Conservation (phyloP, 2,329 filamentous ascomycete species). For the Paraconiothyrium brasiliense region DNA sequence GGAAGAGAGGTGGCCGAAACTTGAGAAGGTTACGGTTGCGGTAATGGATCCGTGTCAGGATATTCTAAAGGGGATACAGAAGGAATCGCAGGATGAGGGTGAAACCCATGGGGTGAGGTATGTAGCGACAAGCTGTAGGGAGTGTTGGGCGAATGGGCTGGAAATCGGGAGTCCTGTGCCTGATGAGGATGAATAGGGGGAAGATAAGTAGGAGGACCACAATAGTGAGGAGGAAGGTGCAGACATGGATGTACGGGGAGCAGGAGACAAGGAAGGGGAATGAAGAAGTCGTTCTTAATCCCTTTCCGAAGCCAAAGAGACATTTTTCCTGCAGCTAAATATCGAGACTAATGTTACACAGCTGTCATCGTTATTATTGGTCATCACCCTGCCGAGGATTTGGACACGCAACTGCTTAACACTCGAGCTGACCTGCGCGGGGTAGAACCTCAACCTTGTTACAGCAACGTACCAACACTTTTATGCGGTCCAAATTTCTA, state of each 20-base stretch:
- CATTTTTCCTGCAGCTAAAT: background rate
- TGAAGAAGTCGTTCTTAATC: background rate
- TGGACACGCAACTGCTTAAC: no score
- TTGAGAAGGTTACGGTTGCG: background rate
- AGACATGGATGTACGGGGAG: background rate
- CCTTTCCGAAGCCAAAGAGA: background rate
- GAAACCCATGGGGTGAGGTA: background rate
- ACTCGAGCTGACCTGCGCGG: no score
- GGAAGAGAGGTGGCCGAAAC: background rate
- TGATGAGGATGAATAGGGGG: background rate
- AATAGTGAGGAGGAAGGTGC: background rate
- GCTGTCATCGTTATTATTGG: no score
- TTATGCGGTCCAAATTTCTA: background rate
- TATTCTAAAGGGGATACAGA: background rate
- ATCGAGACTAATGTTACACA: background rate
- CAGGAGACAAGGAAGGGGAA: background rate
- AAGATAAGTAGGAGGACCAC: background rate
- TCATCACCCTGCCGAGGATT: no score
- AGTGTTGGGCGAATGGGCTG: no score
- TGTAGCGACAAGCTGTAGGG: background rate
- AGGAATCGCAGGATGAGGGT: background rate
- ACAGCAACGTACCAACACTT: slow-evolving; percentile 11
- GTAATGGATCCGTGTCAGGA: background rate
- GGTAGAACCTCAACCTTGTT: background rate
- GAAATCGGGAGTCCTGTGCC: no score